Base-by-base conservation (phyloP, 2,329 filamentous ascomycete genomes). In the Penicillium glabrum region DNA sequence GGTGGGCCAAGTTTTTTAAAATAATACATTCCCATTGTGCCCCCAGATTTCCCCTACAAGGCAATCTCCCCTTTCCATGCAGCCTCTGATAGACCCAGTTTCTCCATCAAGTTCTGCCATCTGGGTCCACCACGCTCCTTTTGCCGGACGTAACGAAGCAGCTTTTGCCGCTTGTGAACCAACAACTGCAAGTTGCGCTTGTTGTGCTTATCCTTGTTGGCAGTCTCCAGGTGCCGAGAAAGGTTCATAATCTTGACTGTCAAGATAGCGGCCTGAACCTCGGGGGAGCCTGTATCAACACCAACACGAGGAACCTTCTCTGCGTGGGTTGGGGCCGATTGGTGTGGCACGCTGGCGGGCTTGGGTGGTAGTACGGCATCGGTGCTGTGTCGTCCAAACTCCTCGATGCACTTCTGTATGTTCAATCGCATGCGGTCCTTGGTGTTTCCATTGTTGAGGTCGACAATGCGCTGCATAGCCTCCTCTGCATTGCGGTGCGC, bases 181-280 rank as follows among this genome's bases (percentile, higher is more conserved):
- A 99, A 79, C 60, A 96, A 68, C 63, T 91, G 83, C 72, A 99
- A 71, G 75, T 96, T 96, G 58, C 93, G 84, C 84, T 96, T 96
- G 79, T 97, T 97, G 73, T 91, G 85, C 80, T 96, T 96, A 72
- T 99, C 95, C 72, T 89, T 91, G 74, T 89, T 90, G 65, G 86
- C 83, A 43, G 79, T 82, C 69, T 89, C 82, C 51, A 96, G 76
- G 63, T 88, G 87, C 64, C 89, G 82, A 16, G 89, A 88, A 49
- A 99, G 75, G 24, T 89, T 87, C 61, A 91, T 83, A 72, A 99
- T 99, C 83, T 97, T 98, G 56, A 91, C 85, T 3, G 95, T 99
- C 72, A 99, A 76, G 66, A 99, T 96, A 46, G 92, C 93, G 64
- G 96, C 91, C 80, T 99, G 95, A n/a, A 99, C 96, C 77, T 99